phyloP scores from a whole-genome alignment of 768 basidiomycete genomes.

The Lentinula sp. region DNA sequence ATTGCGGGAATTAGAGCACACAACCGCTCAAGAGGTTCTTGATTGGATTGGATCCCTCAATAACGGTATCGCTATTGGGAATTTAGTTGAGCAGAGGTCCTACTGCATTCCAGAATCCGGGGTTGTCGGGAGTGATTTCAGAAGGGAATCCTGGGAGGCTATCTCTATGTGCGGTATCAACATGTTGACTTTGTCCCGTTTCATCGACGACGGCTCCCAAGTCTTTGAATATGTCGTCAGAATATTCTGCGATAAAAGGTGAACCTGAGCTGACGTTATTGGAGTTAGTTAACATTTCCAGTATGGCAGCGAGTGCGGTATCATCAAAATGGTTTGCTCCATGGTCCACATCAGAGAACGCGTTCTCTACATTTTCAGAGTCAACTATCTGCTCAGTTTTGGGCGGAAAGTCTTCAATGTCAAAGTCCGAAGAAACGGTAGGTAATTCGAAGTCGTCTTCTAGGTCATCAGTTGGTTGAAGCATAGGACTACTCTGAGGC shows the following conservation, averaged over 20 bases:
- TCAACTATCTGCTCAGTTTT: not conserved
- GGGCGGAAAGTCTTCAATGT: constrained; percentile 13
- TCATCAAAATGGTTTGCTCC: not conserved
- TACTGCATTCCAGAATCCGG: not conserved
- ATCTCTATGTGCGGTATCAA: not conserved
- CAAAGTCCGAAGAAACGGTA: constrained; percentile 21
- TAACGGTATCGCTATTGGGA: not conserved
- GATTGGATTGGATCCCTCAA: not conserved
- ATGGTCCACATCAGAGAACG: not conserved
- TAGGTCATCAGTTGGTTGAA: constrained; percentile 21
- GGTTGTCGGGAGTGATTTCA: not conserved
- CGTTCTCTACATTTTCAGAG: not conserved
- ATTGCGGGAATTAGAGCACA: constrained; percentile 1
- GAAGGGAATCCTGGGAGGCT: not conserved
- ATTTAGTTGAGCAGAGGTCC: not conserved
- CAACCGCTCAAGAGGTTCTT: not conserved
- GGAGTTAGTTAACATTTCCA: not conserved
- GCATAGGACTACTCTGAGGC: constrained; percentile 46
- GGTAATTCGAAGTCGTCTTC: constrained; percentile 22
- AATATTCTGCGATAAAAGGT: constrained; percentile 11
- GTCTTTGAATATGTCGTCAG: constrained; percentile 17
- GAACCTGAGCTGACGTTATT: not conserved
- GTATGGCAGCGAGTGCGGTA: not conserved
- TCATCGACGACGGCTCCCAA: constrained; percentile 20
- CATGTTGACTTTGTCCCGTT: not conserved